Base-by-base conservation (phyloP, 306 rosid genomes). In the Echinosophora koreensis region DNA sequence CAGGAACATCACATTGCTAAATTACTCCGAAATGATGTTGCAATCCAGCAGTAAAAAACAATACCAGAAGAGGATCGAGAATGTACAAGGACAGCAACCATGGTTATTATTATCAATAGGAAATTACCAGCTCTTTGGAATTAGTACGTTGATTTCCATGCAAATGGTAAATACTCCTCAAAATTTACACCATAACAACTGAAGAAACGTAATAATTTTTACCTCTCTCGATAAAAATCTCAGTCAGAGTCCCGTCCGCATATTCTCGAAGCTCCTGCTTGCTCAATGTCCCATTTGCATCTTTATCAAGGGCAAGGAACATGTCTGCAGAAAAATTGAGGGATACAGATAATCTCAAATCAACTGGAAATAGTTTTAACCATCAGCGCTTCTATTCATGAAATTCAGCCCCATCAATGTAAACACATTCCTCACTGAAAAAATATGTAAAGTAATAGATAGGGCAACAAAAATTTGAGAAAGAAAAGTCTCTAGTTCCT, bases 211-310 rank as follows among this genome's bases (percentile, higher is more conserved):
- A 49, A 67, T 41, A 47, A 57, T 14, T 27, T 76, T 49, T 81
- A 96, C 99, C 99, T 82, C 99, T 92, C 87, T 96, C 99, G 32
- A 96, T 85, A 88, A 96, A 89, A 82, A 96, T 96, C 80, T 96
- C 98, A 16, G 99, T 92, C 84, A 96, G 82, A 56, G 98, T 89
- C 77, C 98, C 98, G 79, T 96, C 99, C 32, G 97, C 99, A 87
- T 96, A 92, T 77, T 96, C 98, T 71, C 85, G 91, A 80, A 96
- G 96, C 89, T 92, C 98, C 69, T 91, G 96, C 96, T 96, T 96
- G 93, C 96, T 89, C 90, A 96, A 86, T 66, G 97, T 74, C 81
- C 89, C 89, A 74, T 71, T 96, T 56, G 82, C 73, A 85, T 92
- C 98, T 81, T 90, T 92, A 86, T 88, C 98, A 68, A 96, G 98